phyloP scores from a whole-genome alignment of 2,329 filamentous ascomycete genomes.

The Teratosphaeria pseudoeucalypti region DNA sequence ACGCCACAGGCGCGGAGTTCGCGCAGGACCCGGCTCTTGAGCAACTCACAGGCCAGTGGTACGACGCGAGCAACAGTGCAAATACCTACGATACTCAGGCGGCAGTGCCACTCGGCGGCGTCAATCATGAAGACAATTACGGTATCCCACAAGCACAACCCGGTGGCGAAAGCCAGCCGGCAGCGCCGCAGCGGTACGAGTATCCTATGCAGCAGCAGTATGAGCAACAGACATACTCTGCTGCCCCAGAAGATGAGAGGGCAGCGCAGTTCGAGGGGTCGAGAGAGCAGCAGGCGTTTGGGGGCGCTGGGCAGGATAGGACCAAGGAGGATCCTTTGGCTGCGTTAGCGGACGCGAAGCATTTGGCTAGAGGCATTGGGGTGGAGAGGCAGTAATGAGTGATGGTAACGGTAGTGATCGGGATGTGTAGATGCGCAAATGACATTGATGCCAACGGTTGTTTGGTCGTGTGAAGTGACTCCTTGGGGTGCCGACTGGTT shows the following conservation, averaged over 20 bases:
- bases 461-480: not conserved
- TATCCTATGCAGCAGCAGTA: not conserved
- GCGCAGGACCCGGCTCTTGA: slow-evolving; percentile 15
- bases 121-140: slow-evolving; percentile 1
- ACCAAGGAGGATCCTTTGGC: slow-evolving; percentile 5
- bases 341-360: slow-evolving; percentile 8
- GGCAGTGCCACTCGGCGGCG: not conserved
- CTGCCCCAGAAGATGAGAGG: not conserved
- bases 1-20: slow-evolving; percentile 9
- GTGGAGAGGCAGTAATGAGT: not conserved
- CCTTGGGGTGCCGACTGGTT: not conserved
- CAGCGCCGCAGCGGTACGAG: not conserved
- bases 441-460: not conserved
- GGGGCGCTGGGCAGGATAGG: slow-evolving; percentile 10
- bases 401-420: not conserved
- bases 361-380: slow-evolving; percentile 12
- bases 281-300: slow-evolving; percentile 10
- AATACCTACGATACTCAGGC: slow-evolving; percentile 7
- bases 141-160: not conserved
- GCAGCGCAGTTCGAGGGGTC: not conserved
- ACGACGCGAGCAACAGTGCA: slow-evolving; percentile 6
- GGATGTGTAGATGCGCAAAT: not conserved
- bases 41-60: slow-evolving; percentile 13
- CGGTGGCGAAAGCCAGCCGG: not conserved
- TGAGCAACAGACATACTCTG: not conserved